Evolutionary conservation across 257 asterid genomes (phyloP).

Genomic region (Perilla frutescens): DNA sequence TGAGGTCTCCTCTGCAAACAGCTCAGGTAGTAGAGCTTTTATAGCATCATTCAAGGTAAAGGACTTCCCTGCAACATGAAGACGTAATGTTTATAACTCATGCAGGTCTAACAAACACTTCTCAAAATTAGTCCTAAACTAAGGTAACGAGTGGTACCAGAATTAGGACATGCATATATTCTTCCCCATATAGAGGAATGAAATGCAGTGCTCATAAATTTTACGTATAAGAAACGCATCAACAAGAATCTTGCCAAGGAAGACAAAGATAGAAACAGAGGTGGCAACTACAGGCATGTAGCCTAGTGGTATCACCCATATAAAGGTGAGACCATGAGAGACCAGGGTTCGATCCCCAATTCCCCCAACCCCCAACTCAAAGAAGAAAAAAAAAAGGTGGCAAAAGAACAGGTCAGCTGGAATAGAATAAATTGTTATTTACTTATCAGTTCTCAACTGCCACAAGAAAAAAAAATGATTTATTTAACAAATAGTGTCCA

Average conservation of each 20-base stretch:
- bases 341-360: too few relatives aligned
- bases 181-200: not conserved
- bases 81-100: not conserved
- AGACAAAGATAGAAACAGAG: not conserved
- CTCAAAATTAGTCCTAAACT: not conserved
- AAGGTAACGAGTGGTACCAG: not conserved
- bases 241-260: not conserved
- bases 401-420: not conserved
- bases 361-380: too few relatives aligned
- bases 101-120: not conserved
- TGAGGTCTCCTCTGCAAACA: slow-evolving; percentile 50
- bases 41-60: slow-evolving; percentile 80
- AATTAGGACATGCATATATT: not conserved
- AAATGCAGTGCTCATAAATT: not conserved
- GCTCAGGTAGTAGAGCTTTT: slow-evolving; percentile 69
- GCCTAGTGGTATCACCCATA: too few relatives aligned
- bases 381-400: not conserved
- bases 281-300: not conserved
- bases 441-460: not conserved
- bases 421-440: not conserved
- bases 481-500: not conserved
- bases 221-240: not conserved
- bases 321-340: too few relatives aligned
- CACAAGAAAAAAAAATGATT: not conserved
- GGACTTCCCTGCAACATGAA: slow-evolving; percentile 63